Base-by-base conservation (phyloP, 257 asterid genomes). In the Fraxinus pennsylvanica region DNA sequence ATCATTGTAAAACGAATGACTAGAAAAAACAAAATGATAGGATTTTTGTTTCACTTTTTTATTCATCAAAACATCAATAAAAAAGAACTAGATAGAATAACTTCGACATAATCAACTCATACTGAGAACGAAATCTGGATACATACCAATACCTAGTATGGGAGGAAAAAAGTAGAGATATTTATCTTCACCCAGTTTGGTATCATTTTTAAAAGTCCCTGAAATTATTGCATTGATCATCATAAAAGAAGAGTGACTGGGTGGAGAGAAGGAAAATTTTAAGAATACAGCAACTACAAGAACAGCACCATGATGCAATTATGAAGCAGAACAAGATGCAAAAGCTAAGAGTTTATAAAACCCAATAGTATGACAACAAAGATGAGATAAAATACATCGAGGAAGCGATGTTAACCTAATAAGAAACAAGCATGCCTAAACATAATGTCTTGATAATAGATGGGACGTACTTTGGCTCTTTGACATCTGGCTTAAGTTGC, bases 401-500 rank as follows among this genome's bases (percentile, higher is more conserved):
- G 14, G 66, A 80, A 66, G 61, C 29, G 78, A 72, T 67, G 25
- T 33, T 36, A 71, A 41, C 50, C 73, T 41, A 21, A 61, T 63
- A 27, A 71, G 63, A 41, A 32, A 41, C 25, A 54, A 76, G 39
- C 68, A 68, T 29, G 19, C 19, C 29, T 9, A 79, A 67, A 71
- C 27, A 59, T 47, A 47, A 43, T 32, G 30, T 57, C 30, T 76
- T 29, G 75, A 77, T 35, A 32, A 76, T 70, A 74, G 52, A 77
- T 43, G 76, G 73, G 59, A 45, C 83, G 66, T 84, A 93, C 99
- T 97, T 93, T 77, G 99, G 98, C 90, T 92, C 97, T 84, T 78
- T 78, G 76, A 96, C 97, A 86, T 96, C 98, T 78, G 89, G 83
- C 82, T 89, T 96, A 67, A 96, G 94, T 84, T 88, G 92, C 75